These are phyloP conservation scores for Ceratobasidium sp. DNA, from an alignment of 1,284 basidiomycete genomes.

Conservation along the genomic window DNA sequence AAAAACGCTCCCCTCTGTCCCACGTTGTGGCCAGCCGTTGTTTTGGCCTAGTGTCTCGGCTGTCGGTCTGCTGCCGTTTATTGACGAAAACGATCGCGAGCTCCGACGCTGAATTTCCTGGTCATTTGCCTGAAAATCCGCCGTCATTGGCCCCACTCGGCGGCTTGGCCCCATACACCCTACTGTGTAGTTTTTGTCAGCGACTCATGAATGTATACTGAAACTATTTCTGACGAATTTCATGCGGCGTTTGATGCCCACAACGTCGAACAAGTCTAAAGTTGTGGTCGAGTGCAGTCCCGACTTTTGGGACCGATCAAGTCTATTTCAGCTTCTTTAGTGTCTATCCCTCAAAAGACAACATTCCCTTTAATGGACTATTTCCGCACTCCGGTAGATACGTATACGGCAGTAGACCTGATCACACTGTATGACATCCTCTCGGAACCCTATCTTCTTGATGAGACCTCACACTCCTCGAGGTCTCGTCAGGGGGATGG, in stretches of 20 bases:
- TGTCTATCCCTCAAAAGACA: neutral
- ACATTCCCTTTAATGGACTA: neutral
- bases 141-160: neutral
- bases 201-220: no score
- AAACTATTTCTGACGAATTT: no score
- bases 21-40: constrained; percentile 2
- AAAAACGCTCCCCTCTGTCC: constrained; percentile 5
- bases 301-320: neutral
- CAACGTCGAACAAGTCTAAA: neutral
- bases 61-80: neutral
- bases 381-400: neutral
- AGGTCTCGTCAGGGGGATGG: neutral
- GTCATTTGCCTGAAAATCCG: neutral
- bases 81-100: neutral
- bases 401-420: neutral
- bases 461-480: neutral
- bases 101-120: neutral
- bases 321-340: neutral
- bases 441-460: neutral
- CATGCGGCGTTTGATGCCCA: no score
- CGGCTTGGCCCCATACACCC: no score
- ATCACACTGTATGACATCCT: neutral
- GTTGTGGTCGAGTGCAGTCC: neutral
- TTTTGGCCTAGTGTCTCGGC: neutral
- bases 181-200: no score